Evolutionary conservation across 805 yeast genomes (phyloP), one percentile per base, ranked within the genome.

Genomic region (Debaryomyces maramus): DNA sequence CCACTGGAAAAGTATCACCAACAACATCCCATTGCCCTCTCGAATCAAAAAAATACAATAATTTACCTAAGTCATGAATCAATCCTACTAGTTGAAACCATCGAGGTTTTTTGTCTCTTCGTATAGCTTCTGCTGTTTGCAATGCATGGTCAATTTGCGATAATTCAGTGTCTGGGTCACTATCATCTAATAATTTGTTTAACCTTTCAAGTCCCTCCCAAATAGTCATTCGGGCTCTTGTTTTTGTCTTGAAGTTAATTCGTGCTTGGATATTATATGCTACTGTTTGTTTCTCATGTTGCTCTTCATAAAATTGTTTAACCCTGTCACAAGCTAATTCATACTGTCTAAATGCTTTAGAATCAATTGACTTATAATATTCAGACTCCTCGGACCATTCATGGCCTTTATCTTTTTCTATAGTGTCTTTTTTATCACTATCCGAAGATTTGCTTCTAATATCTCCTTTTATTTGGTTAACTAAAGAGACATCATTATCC

Each of bases 1-100:
- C 89, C 18, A 83, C 86, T 0, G 88, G 86, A 51, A 83, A 83
- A 3, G 88, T 83, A 54, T 83, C 89, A 5, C 89, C 89, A 15
- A 83, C 89, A 21, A 83, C 89, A 53, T 83, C 88, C 88, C 88
- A 83, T 56, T 83, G 88, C 6, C 88, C 88, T 49, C 78, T 71
- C 10, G 87, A 81, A 49, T 81, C 88, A 52, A 76, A 83, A 47
- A 82, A 83, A 55, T 83, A 83, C 13, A 83, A 64, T 13, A 83
- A 67, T 51, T 83, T 83, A 0, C 89, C 89, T 44, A 83, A 61
- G 55, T 83, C 89, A 52, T 83, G 89, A 29, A 83, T 80, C 22
- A 83, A 60, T 1, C 89, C 89, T 6, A 83, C 87, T 17, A 83
- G 60, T 56, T 83, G 88, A 68, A 83, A 82, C 89, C 89, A 83